A percentile compares a stretch with the other conserved stretches of the same genome.
Evolutionary conservation across 257 asterid species (phyloP).

Genomic region (Linderniella brevidens): DNA sequence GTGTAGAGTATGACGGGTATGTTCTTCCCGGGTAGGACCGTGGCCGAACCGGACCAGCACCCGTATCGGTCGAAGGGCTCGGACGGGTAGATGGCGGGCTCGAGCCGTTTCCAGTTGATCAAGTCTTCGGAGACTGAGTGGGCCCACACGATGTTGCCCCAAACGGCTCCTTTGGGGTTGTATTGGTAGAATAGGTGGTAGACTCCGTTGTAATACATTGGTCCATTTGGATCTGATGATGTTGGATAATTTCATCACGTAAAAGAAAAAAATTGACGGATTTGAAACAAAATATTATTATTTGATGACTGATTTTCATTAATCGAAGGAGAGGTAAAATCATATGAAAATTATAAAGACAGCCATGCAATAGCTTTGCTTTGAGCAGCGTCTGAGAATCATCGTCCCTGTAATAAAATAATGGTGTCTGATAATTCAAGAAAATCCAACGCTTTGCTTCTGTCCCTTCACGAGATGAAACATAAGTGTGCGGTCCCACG

Average conservation of each 20-base stretch:
- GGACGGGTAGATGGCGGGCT: conserved; percentile 41
- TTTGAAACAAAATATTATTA: too few relatives aligned
- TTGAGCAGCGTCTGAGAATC: too few relatives aligned
- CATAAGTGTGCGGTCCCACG: too few relatives aligned
- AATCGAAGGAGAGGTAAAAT: too few relatives aligned
- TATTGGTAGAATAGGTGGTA: conserved; percentile 70
- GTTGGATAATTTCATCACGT: neutral
- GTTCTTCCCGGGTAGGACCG: conserved; percentile 45
- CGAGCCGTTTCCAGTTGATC: conserved; percentile 39
- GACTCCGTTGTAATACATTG: conserved; percentile 54
- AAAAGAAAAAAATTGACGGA: too few relatives aligned
- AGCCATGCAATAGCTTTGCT: too few relatives aligned
- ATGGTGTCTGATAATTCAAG: too few relatives aligned
- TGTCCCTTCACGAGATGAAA: too few relatives aligned
- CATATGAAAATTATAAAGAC: too few relatives aligned
- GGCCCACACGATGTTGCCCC: conserved; percentile 81
- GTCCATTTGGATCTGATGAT: conserved; percentile 21
- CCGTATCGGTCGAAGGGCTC: conserved; percentile 45
- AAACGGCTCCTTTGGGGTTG: conserved; percentile 55
- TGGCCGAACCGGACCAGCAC: conserved; percentile 85
- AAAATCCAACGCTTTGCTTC: too few relatives aligned
- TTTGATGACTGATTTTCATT: too few relatives aligned
- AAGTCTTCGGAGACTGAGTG: conserved; percentile 60
- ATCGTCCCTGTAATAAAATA: too few relatives aligned
- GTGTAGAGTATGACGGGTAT: conserved; percentile 62